phyloP scores from a whole-genome alignment of 495 filamentous ascomycete species.

The Thermothielavioides terrestris region DNA sequence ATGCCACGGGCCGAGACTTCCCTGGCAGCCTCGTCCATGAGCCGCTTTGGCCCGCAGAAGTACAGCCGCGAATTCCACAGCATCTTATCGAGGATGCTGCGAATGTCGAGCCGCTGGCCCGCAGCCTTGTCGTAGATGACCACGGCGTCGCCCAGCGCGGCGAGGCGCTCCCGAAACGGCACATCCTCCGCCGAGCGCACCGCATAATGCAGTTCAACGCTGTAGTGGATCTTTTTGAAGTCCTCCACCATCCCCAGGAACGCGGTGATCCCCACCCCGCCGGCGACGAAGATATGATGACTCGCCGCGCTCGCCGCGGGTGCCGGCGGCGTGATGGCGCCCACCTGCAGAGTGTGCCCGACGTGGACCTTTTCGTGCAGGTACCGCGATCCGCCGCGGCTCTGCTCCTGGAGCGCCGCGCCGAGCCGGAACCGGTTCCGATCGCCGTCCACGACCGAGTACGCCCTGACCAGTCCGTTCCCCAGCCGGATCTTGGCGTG shows the following conservation, averaged over 20 bases:
- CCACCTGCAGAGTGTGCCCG: constrained; percentile 37
- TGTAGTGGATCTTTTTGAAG: constrained; percentile 35
- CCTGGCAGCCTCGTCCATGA: constrained; percentile 39
- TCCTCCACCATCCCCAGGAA: constrained; percentile 33
- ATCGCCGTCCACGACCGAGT: constrained; percentile 40
- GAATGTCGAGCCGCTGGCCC: constrained; percentile 42
- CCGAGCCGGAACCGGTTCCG: constrained; percentile 37
- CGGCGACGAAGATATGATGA: constrained; percentile 45
- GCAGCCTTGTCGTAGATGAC: constrained; percentile 39
- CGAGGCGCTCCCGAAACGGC: constrained; percentile 36
- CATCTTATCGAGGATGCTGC: constrained; percentile 27
- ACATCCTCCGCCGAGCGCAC: constrained; percentile 38
- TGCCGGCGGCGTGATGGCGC: constrained; percentile 33
- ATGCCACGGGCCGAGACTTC: constrained; percentile 33
- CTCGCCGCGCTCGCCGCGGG: constrained; percentile 26
- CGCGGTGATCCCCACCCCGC: constrained; percentile 46
- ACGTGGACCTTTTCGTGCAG: constrained; percentile 40
- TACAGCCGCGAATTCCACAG: constrained; percentile 46
- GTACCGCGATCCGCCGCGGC: constrained; percentile 42
- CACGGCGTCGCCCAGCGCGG: constrained; percentile 24
- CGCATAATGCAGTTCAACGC: constrained; percentile 40
- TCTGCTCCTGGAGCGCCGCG: constrained; percentile 35
- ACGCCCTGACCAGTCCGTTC: constrained; percentile 38
- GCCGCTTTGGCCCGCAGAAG: constrained; percentile 43
- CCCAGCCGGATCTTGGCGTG: constrained; percentile 39